A percentile compares a stretch with the other conserved stretches of the same genome.
phyloP scores from a whole-genome alignment of 108 stramenopile species.

The Chaetoceros muelleri region DNA sequence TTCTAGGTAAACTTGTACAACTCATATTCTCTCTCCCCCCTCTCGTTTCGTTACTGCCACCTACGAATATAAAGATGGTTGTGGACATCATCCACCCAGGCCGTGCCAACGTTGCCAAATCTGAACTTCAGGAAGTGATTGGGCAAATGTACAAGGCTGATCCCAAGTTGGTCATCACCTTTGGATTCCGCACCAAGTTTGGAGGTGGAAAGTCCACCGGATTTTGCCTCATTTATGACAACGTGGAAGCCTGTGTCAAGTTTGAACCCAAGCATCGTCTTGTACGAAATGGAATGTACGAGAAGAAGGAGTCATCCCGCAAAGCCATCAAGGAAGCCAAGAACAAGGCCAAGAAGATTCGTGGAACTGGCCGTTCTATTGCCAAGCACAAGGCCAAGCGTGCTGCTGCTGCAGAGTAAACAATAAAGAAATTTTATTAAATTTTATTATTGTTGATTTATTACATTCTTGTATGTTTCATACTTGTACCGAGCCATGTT shows the following conservation, averaged over 20 bases:
- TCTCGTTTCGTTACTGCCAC: too few species aligned
- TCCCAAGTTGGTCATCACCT: slow-evolving; percentile 72
- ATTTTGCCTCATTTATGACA: slow-evolving; percentile 97
- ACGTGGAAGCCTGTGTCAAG: slow-evolving; percentile 87
- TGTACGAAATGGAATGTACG: slow-evolving; percentile 73
- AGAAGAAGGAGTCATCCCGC: slow-evolving; percentile 85
- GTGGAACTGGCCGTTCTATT: slow-evolving; percentile 95
- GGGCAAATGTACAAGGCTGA: slow-evolving; percentile 94
- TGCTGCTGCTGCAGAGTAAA: slow-evolving; percentile 81
- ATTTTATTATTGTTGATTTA: too few species aligned
- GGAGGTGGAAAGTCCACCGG: slow-evolving; percentile 97
- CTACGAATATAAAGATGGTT: too few species aligned
- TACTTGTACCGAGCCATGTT: too few species aligned
- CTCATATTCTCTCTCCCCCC: neutral
- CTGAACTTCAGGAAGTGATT: slow-evolving; percentile 88
- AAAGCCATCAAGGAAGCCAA: slow-evolving; percentile 99
- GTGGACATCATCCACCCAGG: slow-evolving; percentile 98
- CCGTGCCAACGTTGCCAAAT: slow-evolving; percentile 87
- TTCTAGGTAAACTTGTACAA: neutral
- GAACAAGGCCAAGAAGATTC: slow-evolving; percentile 97
- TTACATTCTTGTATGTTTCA: too few species aligned
- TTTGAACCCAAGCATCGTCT: slow-evolving; percentile 96
- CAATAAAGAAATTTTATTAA: too few species aligned
- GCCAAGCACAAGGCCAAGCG: slow-evolving; percentile 99
- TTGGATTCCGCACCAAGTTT: slow-evolving; percentile 95